phyloP scores from a whole-genome alignment of 2,329 filamentous ascomycete species.

The Fusarium sp. region DNA sequence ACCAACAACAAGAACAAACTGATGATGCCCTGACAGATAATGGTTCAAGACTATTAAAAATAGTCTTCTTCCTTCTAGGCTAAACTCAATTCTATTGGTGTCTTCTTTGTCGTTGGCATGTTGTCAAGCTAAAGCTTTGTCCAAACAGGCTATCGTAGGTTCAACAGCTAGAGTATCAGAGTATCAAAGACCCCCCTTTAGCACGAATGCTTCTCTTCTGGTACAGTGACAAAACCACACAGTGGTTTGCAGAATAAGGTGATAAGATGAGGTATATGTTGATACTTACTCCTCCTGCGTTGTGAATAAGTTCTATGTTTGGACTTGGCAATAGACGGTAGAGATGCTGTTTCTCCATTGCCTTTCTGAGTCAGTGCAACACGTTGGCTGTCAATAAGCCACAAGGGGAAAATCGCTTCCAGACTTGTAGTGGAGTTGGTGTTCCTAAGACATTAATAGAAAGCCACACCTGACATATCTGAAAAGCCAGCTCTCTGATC shows the following conservation, averaged over 20 bases:
- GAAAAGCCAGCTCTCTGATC: neutral
- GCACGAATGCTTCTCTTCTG: neutral
- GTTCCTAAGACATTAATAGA: neutral
- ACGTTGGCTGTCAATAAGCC: neutral
- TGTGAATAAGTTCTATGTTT: neutral
- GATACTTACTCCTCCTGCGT: neutral
- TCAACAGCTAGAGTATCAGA: neutral
- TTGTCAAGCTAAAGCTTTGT: neutral
- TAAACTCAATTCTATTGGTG: neutral
- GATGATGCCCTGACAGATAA: neutral
- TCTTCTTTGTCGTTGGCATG: neutral
- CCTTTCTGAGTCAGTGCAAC: neutral
- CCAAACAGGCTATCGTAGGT: neutral
- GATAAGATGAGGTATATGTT: neutral
- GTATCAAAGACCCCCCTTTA: neutral
- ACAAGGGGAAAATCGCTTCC: too few species aligned
- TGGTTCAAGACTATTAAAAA: neutral
- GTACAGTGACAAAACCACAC: neutral
- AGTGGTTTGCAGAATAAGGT: neutral
- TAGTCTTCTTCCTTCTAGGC: neutral
- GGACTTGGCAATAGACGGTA: neutral
- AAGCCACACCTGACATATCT: neutral
- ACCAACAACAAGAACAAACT: neutral
- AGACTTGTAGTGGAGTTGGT: neutral
- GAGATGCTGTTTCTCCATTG: neutral